Evolutionary conservation across 176 grass and related monocot genomes (phyloP), one percentile per base, ranked within the genome.

Genomic region (Oryza brachyantha): DNA sequence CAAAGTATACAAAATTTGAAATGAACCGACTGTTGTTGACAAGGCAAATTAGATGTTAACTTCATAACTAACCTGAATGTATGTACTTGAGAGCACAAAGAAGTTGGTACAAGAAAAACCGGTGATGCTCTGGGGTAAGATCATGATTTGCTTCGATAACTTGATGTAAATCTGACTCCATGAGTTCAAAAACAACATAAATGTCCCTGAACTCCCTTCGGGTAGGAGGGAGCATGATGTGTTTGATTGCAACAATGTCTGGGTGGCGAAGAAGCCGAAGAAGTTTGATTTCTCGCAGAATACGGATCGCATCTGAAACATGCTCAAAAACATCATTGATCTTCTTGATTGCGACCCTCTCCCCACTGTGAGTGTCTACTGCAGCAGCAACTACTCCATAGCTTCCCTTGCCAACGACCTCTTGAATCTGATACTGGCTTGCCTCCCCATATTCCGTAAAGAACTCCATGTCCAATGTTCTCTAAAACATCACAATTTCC

Each of bases 381-480:
- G 91, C 91, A 59, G 91, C 86, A 50, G 88, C 93, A 57, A 97
- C 93, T 40, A 97, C 88, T 26, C 93, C 93, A 70, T 91, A 97
- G 67, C 93, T 91, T 39, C 93, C 93, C 65, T 87, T 91, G 68
- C 93, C 93, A 77, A 97, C 78, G 12, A 97, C 77, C 78, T 91
- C 81, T 84, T 91, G 84, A 25, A 97, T 91, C 29, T 97, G 88
- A 26, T 89, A 97, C 26, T 67, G 83, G 81, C 70, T 93, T 22
- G 88, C 88, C 78, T 97, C 93, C 43, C 86, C 84, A 61, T 91
- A 97, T 74, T 97, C 94, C 11, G 94, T 97, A 84, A 97, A 97
- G 71, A 97, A 97, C 63, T 87, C 84, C 86, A 85, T 91, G 59
- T 74, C 88, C 79, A 83, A 74, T 37, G 48, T 82, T 76, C 42